Base-by-base conservation (phyloP, 345 rosid species). In the Gossypium sturtianum region DNA sequence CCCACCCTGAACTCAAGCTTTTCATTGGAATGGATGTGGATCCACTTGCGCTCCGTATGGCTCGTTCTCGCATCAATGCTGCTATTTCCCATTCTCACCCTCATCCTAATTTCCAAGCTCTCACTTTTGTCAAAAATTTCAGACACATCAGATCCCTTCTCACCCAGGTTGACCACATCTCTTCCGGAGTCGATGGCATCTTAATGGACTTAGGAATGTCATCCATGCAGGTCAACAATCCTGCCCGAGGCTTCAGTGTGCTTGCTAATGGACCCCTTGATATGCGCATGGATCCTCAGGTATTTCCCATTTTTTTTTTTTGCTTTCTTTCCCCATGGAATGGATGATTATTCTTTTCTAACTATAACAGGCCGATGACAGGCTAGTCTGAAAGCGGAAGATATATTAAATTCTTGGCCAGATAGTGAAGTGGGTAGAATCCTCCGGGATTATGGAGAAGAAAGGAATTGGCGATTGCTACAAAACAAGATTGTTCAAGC, bases 121-220 rank as follows among this genome's bases (percentile, higher is more conserved):
- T 85, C 52, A 77, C 85, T 11, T 73, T 82, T 74, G 66, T 87
- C 70, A 87, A 80, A 81, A 94, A 92, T 80, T 92, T 88, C 71
- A 92, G 80, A 74, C 64, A 76, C 78, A 79, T 92, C 12, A 90
- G 86, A 74, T 80, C 91, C 16, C 81, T 81, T 2, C 57, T 92
- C 7, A 59, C 83, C 15, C 86, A 84, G 73, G 73, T 85, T 58
- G 89, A 88, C 11, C 74, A 25, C 59, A 77, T 86, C 47, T 54
- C 75, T 66, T 77, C 80, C 2, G 97, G 97, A 57, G 89, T 92
- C 45, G 91, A 92, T 86, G 97, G 88, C 66, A 92, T 94, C 74
- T 85, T 94, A 52, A 89, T 94, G 98, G 98, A 94, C 85, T 84
- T 92, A 19, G 98, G 98, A 72, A 91, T 94, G 91, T 92, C 98